phyloP scores from a whole-genome alignment of 768 basidiomycete genomes.

The Kwoniella sp. region DNA sequence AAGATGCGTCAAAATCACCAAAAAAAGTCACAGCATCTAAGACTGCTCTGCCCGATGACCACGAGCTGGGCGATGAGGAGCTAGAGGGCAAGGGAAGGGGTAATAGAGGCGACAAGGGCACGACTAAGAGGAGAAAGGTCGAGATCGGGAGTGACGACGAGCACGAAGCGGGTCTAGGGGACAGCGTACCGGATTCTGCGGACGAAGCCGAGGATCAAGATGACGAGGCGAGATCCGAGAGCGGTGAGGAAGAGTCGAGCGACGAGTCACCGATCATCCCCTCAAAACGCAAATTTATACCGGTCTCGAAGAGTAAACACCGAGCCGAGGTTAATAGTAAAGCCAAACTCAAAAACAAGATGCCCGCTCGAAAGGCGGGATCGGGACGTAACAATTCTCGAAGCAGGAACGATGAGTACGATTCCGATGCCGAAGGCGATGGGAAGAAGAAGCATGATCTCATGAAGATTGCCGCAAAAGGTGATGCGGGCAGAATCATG shows the following conservation, averaged over 20 bases:
- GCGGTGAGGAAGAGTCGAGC: not conserved
- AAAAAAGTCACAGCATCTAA: not conserved
- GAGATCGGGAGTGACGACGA: conserved; percentile 1
- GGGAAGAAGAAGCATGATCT: conserved; percentile 42
- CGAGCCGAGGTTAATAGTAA: too few relatives aligned
- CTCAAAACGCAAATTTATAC: not conserved
- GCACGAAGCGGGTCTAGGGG: not conserved
- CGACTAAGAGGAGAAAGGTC: conserved; percentile 23
- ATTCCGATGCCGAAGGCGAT: not conserved
- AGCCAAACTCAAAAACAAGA: too few relatives aligned
- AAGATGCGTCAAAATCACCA: not conserved
- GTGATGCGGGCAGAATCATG: conserved; percentile 47
- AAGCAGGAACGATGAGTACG: too few relatives aligned
- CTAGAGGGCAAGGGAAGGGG: not conserved
- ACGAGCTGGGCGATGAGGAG: not conserved
- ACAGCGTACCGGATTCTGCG: conserved; percentile 17
- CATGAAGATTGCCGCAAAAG: conserved; percentile 28
- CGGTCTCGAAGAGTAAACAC: too few relatives aligned
- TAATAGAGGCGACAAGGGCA: not conserved
- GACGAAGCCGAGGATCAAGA: conserved; percentile 22
- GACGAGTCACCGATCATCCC: not conserved
- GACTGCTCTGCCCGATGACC: not conserved
- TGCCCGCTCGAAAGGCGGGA: too few relatives aligned
- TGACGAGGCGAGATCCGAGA: not conserved
- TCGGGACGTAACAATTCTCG: not conserved